Evolutionary conservation across 306 rosid species (phyloP).

Genomic region (Arachis stenosperma): DNA sequence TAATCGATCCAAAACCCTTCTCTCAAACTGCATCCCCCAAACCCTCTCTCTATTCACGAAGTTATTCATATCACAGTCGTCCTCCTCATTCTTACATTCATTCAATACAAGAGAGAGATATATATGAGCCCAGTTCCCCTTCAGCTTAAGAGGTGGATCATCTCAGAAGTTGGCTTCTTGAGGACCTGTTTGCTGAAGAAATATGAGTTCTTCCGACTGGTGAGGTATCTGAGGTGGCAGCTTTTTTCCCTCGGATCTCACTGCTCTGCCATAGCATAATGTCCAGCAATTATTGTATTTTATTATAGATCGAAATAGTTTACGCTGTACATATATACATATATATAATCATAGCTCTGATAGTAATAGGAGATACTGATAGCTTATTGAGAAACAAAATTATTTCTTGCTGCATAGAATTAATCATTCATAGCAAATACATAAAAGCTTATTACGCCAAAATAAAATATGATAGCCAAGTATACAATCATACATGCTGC

Average conservation of each 20-base stretch:
- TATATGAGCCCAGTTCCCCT: constrained; percentile 18
- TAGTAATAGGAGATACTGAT: not conserved
- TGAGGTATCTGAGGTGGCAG: constrained; percentile 8
- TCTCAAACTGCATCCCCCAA: not conserved
- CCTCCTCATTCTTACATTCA: not conserved
- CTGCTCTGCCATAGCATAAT: constrained; percentile 5
- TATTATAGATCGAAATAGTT: constrained; percentile 5
- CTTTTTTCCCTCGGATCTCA: not conserved
- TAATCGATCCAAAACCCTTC: constrained; percentile 12
- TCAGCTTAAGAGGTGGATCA: constrained; percentile 22
- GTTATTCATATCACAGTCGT: not conserved
- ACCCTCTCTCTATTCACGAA: not conserved
- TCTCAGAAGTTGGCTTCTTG: constrained; percentile 18
- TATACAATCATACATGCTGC: not conserved
- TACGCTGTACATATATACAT: constrained; percentile 36
- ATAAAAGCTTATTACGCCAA: not conserved
- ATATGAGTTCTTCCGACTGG: constrained; percentile 15
- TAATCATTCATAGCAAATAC: not conserved
- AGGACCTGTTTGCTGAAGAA: constrained; percentile 23
- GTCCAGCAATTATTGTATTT: constrained; percentile 31
- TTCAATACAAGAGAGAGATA: constrained; percentile 26
- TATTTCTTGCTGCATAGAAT: not conserved
- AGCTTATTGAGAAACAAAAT: not conserved
- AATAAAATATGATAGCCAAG: not conserved
- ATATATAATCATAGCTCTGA: not conserved